Percentiles rank a stretch among this genome's conserved stretches.
phyloP scores from a whole-genome alignment of 2,329 filamentous ascomycete genomes.

The Calonectria fujianensis region DNA sequence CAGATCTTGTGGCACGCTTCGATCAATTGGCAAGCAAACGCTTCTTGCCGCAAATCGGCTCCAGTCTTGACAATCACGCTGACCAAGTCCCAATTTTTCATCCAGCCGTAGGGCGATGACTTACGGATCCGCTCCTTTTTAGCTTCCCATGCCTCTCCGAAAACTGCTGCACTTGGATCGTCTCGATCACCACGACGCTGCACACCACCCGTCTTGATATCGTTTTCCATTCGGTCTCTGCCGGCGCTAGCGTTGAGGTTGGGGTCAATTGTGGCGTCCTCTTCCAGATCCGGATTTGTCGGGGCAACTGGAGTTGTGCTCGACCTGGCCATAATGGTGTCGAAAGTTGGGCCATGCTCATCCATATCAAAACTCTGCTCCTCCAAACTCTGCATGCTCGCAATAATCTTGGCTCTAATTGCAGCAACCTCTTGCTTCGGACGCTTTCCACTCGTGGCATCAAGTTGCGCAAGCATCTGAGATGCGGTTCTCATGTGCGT shows the following conservation, averaged over 20 bases:
- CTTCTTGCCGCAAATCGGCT: conserved; percentile 87
- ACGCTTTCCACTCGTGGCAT: conserved; percentile 86
- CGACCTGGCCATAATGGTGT: conserved; percentile 86
- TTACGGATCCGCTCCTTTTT: conserved; percentile 90
- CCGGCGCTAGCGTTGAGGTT: conserved; percentile 82
- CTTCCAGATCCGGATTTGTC: conserved; percentile 72
- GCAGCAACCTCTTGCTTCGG: conserved; percentile 88
- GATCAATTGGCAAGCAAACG: conserved; percentile 91
- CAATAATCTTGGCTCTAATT: conserved; percentile 90
- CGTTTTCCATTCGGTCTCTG: conserved; percentile 90
- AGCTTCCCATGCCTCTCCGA: conserved; percentile 89
- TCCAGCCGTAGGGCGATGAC: conserved; percentile 89
- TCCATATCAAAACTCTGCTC: conserved; percentile 89
- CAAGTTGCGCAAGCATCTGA: conserved; percentile 89
- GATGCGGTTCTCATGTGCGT: conserved; percentile 92
- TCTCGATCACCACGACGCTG: conserved; percentile 88
- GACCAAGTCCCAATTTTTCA: conserved; percentile 92
- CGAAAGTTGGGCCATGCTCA: conserved; percentile 85
- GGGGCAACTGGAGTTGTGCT: conserved; percentile 67
- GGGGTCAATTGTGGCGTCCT: conserved; percentile 70
- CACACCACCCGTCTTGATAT: conserved; percentile 89
- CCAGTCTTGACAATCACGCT: conserved; percentile 93
- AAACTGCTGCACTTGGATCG: conserved; percentile 89
- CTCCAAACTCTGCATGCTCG: conserved; percentile 91
- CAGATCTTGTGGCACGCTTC: conserved; percentile 88